Evolutionary conservation across 306 rosid genomes (phyloP).

Genomic region (Hippophae gyantsensis): DNA sequence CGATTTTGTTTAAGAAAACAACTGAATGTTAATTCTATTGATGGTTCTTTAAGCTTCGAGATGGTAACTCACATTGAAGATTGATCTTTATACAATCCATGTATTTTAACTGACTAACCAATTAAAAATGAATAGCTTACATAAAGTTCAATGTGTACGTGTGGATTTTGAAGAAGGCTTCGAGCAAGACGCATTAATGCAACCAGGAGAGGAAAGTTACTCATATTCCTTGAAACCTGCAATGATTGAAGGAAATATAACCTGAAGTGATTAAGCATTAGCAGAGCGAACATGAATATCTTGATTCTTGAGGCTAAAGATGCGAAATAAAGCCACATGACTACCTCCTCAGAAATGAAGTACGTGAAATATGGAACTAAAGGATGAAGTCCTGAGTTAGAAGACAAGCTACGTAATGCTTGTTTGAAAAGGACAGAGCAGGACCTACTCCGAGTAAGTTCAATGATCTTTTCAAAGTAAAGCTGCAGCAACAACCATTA

Average conservation of each 20-base stretch:
- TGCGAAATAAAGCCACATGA: background rate
- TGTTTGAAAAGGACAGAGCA: conserved; percentile 48
- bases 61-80: conserved; percentile 4
- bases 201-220: conserved; percentile 42
- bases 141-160: conserved; percentile 76
- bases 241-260: conserved; percentile 20
- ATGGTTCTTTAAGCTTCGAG: background rate
- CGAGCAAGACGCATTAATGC: conserved; percentile 70
- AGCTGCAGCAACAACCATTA: conserved; percentile 47
- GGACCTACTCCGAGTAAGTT: conserved; percentile 46
- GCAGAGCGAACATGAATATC: background rate
- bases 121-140: conserved; percentile 34
- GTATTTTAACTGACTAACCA: conserved; percentile 4
- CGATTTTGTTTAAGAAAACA: background rate
- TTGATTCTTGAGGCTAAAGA: too few relatives aligned
- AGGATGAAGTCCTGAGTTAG: conserved; percentile 82
- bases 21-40: background rate
- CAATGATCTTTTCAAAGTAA: conserved; percentile 65
- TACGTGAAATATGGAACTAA: conserved; percentile 69
- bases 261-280: conserved; percentile 14
- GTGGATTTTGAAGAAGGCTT: conserved; percentile 76
- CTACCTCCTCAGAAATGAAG: conserved; percentile 85
- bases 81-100: conserved; percentile 5
- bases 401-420: conserved; percentile 68
- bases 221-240: conserved; percentile 60